phyloP scores from a whole-genome alignment of 345 rosid species.

The Excoecaria cochinchinensis region DNA sequence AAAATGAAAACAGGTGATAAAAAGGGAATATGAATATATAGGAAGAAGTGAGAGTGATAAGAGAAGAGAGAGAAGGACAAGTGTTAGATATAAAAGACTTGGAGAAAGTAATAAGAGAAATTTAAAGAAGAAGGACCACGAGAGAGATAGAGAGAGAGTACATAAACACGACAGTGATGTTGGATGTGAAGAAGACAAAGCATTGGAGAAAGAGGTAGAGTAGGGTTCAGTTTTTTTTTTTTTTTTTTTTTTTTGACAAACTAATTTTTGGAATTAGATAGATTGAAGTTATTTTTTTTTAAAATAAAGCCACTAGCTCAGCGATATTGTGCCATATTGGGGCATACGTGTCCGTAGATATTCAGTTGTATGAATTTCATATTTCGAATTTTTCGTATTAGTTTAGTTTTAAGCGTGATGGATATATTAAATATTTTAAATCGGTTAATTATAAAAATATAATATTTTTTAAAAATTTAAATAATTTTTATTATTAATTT shows the following conservation, averaged over 20 bases:
- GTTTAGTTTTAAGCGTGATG: too few relatives aligned
- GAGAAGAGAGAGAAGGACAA: conserved; percentile 12
- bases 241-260: too few relatives aligned
- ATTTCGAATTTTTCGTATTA: too few relatives aligned
- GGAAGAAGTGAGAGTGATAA: background rate
- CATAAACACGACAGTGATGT: conserved; percentile 63
- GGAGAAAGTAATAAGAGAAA: conserved; percentile 48
- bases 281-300: too few relatives aligned
- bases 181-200: conserved; percentile 78
- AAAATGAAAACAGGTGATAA: background rate
- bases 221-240: conserved; percentile 15
- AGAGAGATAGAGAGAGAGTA: conserved; percentile 32
- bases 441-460: too few relatives aligned
- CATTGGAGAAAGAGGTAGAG: conserved; percentile 58
- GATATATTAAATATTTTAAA: too few relatives aligned
- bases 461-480: background rate
- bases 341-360: too few relatives aligned
- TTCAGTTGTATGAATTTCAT: too few relatives aligned
- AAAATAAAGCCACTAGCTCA: too few relatives aligned
- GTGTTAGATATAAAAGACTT: conserved; percentile 25
- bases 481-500: background rate
- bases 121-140: conserved; percentile 79
- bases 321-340: too few relatives aligned
- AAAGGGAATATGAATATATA: conserved; percentile 8
- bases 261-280: too few relatives aligned